Evolutionary conservation across 2,329 filamentous ascomycete species (phyloP).

Genomic region (Colletotrichum karsti): DNA sequence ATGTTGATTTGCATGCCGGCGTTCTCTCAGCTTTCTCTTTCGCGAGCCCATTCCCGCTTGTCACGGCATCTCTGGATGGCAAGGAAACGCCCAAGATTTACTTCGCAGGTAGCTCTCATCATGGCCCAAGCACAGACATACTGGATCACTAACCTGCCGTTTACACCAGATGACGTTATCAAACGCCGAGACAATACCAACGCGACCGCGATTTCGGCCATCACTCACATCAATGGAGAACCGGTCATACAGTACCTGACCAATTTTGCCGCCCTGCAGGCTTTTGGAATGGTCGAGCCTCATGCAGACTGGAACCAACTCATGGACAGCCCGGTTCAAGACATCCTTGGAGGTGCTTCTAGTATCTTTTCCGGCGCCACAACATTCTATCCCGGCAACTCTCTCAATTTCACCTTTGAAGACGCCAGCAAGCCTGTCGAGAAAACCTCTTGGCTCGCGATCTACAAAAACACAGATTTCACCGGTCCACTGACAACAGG

Average conservation of each 20-base stretch:
- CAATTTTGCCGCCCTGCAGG: background rate
- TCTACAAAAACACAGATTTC: constrained; percentile 19
- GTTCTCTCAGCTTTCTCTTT: constrained; percentile 20
- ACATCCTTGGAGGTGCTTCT: background rate
- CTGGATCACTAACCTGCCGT: background rate
- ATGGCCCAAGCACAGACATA: background rate
- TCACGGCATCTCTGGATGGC: constrained; percentile 12
- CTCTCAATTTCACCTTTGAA: constrained; percentile 18
- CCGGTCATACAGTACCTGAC: background rate
- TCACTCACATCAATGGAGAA: constrained; percentile 15
- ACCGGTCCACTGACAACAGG: constrained; percentile 8
- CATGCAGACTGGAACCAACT: constrained; percentile 22
- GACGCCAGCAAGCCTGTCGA: background rate
- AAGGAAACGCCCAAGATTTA: constrained; percentile 19
- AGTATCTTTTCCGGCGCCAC: constrained; percentile 8
- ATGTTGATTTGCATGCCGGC: constrained; percentile 4
- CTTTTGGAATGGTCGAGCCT: constrained; percentile 21
- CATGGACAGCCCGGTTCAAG: constrained; percentile 16
- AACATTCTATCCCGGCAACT: constrained; percentile 17
- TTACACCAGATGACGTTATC: background rate
- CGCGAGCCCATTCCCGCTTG: constrained; percentile 1
- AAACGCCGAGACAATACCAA: background rate
- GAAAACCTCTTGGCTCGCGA: constrained; percentile 4
- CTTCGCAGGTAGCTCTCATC: background rate
- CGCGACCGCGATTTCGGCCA: constrained; percentile 1